Percentiles rank a stretch among this genome's conserved stretches.
Evolutionary conservation across 306 rosid species (phyloP).

Genomic region (Inga leiocalycina): DNA sequence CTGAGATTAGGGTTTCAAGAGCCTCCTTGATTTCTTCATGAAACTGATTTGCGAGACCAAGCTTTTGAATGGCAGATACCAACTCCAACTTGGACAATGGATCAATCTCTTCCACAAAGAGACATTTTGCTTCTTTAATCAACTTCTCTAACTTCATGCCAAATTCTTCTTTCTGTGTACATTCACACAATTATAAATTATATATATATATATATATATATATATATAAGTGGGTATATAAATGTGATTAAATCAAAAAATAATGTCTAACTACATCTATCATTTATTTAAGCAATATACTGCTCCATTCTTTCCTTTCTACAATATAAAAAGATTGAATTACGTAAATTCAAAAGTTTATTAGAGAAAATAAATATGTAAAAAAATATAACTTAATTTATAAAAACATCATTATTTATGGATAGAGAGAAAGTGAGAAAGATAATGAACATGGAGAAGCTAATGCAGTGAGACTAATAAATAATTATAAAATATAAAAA

Average conservation of each 20-base stretch:
- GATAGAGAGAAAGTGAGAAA: too few species aligned
- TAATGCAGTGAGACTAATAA: too few species aligned
- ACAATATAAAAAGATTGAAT: too few species aligned
- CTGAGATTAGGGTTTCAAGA: background rate
- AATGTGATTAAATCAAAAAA: background rate
- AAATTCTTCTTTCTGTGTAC: constrained; percentile 1
- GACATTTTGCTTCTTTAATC: background rate
- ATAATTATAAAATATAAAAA: too few species aligned
- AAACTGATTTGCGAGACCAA: background rate
- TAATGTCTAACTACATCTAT: background rate
- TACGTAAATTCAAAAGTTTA: too few species aligned
- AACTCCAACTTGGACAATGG: background rate
- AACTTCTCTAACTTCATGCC: background rate
- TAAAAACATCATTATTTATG: too few species aligned
- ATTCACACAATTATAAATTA: too few species aligned
- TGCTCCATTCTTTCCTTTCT: too few species aligned
- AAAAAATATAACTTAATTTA: too few species aligned
- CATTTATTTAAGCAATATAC: background rate
- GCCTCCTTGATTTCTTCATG: background rate
- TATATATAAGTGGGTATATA: background rate
- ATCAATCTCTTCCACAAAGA: background rate
- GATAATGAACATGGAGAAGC: too few species aligned
- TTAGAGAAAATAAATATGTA: too few species aligned
- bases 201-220: too few species aligned
- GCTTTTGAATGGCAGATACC: background rate